These are phyloP conservation scores for Acanthamoeba lenticulata DNA, from an alignment of 208 protist species.

Conservation along the genomic window DNA sequence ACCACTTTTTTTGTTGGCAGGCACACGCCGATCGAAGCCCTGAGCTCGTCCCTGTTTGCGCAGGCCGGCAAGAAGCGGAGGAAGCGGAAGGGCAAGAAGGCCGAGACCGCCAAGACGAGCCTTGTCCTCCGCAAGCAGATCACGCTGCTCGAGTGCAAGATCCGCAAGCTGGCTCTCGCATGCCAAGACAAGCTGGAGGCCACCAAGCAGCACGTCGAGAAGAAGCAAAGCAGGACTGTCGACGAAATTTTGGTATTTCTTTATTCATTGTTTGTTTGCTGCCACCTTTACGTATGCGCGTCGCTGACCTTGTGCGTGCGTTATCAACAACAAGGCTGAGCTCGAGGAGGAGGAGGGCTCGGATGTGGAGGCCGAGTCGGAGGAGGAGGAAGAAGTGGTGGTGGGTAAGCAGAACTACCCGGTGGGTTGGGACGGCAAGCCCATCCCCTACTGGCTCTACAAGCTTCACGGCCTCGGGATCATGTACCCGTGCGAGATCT, in stretches of 20 bases:
- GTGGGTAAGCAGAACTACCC: slow-evolving; percentile 88
- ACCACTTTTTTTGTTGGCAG: not conserved
- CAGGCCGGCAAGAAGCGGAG: not conserved
- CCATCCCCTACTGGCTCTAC: slow-evolving; percentile 95
- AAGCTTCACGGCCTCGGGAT: slow-evolving; percentile 92
- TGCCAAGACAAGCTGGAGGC: slow-evolving; percentile 44
- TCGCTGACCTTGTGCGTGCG: not conserved
- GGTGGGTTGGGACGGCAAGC: slow-evolving; percentile 92
- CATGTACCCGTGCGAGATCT: slow-evolving; percentile 94
- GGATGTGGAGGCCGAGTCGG: slow-evolving; percentile 74
- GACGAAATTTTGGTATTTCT: slow-evolving; percentile 42
- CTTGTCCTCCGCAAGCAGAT: not conserved
- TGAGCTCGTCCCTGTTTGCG: not conserved
- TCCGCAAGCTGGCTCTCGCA: not conserved
- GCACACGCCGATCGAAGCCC: not conserved
- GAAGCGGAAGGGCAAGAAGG: slow-evolving; percentile 62
- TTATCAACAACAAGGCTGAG: slow-evolving; percentile 80
- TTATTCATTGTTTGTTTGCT: not conserved
- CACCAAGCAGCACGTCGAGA: slow-evolving; percentile 54
- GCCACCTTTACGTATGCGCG: not conserved
- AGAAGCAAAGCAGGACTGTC: slow-evolving; percentile 57
- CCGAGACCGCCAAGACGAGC: not conserved
- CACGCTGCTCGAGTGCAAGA: slow-evolving; percentile 42
- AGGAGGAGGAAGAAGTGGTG: slow-evolving; percentile 77
- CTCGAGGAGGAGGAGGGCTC: slow-evolving; percentile 81